A percentile compares a stretch with the other conserved stretches of the same genome.
These are phyloP conservation scores for Boeremia lycopersici DNA, from an alignment of 2,329 filamentous ascomycete species.

Conservation along the genomic window DNA sequence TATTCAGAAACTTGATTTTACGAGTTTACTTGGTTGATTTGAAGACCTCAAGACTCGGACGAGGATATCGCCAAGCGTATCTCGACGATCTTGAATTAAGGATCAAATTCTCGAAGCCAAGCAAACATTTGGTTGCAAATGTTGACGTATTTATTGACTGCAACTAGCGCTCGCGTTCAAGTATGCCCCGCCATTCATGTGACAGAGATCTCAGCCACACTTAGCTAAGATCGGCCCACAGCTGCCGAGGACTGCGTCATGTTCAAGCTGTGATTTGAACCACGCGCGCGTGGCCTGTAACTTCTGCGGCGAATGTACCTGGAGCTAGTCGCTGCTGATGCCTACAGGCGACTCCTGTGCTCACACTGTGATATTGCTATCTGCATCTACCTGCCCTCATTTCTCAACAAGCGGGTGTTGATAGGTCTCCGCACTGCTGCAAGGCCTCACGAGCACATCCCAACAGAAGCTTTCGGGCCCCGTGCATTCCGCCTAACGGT, in stretches of 20 bases:
- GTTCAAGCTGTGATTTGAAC: conserved; percentile 8
- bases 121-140: background rate
- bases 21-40: no score
- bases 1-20: no score
- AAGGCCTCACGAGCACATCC: conserved; percentile 4
- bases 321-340: conserved; percentile 2
- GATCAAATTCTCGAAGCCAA: background rate
- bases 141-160: conserved; percentile 9
- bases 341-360: background rate
- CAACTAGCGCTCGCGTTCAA: conserved; percentile 2
- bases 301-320: background rate
- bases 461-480: conserved; percentile 12
- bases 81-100: no score
- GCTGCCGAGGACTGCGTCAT: conserved; percentile 15
- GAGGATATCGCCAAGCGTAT: no score
- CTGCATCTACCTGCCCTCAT: background rate
- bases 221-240: conserved; percentile 10
- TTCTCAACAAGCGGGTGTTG: background rate
- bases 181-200: conserved; percentile 9
- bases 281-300: conserved; percentile 10
- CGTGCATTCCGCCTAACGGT: conserved; percentile 10
- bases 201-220: conserved; percentile 8
- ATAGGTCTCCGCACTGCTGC: background rate
- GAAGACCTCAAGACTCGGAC: no score
- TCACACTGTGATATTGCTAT: background rate